Conservation (phyloP, 2,329 filamentous ascomycete species). For the Lachnellula subtilissima region DNA sequence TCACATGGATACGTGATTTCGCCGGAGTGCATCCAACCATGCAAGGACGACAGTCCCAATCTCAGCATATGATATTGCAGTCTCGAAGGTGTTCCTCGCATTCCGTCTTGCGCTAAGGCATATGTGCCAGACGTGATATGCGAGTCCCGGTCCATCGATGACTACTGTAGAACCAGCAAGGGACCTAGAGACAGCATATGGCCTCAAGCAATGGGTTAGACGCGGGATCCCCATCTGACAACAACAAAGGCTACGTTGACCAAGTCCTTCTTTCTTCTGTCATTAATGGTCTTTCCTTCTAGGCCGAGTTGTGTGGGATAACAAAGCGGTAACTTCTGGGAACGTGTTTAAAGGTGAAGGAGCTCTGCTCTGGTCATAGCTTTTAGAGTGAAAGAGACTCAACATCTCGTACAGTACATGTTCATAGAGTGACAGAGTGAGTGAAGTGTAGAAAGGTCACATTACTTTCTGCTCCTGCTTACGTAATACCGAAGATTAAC, state of each 20-base stretch:
- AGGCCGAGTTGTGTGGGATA: no score
- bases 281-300: no score
- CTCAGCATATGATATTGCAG: conserved; percentile 56
- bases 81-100: conserved; percentile 43
- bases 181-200: conserved; percentile 41
- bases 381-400: no score
- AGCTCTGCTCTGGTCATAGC: no score
- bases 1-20: conserved; percentile 54
- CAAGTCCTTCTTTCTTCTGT: no score
- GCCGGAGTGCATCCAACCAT: conserved; percentile 60
- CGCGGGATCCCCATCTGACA: conserved; percentile 54
- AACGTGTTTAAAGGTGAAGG: no score
- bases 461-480: no score
- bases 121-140: conserved; percentile 64
- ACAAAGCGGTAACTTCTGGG: no score
- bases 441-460: no score
- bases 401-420: background rate
- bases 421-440: background rate
- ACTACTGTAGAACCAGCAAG: conserved; percentile 43
- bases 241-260: background rate
- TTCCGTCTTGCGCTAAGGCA: conserved; percentile 40
- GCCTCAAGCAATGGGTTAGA: conserved; percentile 48
- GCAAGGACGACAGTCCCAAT: conserved; percentile 53
- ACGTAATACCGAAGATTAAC: no score
- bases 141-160: conserved; percentile 76